phyloP scores from a whole-genome alignment of 2,329 filamentous ascomycete genomes.

The Cucurbitaria berberidis region DNA sequence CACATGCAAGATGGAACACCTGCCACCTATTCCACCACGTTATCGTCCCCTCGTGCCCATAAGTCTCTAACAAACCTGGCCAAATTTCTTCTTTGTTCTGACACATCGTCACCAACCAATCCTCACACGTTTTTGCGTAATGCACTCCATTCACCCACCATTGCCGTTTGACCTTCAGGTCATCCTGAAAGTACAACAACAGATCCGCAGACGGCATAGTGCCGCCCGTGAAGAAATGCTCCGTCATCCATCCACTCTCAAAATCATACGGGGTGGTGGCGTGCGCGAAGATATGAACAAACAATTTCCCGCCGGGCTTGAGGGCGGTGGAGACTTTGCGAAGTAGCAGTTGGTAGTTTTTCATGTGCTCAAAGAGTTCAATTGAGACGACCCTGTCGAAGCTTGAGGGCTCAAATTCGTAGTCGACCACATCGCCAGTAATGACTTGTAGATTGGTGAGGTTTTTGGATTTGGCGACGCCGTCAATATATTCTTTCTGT shows the following conservation, averaged over 20 bases:
- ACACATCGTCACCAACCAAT: slow-evolving; percentile 68
- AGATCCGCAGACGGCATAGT: slow-evolving; percentile 74
- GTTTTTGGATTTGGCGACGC: slow-evolving; percentile 61
- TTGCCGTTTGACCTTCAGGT: slow-evolving; percentile 65
- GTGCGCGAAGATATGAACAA: slow-evolving; percentile 73
- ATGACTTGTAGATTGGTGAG: slow-evolving; percentile 68
- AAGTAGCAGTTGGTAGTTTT: slow-evolving; percentile 73
- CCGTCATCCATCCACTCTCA: slow-evolving; percentile 76
- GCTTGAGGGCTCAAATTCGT: slow-evolving; percentile 64
- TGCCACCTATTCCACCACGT: slow-evolving; percentile 75
- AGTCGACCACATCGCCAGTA: slow-evolving; percentile 70
- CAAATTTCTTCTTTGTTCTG: slow-evolving; percentile 66
- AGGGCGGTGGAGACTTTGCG: slow-evolving; percentile 66
- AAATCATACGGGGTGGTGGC: slow-evolving; percentile 71
- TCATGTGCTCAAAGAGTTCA: slow-evolving; percentile 79
- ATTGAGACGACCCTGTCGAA: slow-evolving; percentile 73
- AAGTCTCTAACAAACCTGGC: slow-evolving; percentile 69
- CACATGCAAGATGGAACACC: slow-evolving; percentile 74
- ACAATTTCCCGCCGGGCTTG: slow-evolving; percentile 69
- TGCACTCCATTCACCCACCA: slow-evolving; percentile 75
- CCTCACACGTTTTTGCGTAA: slow-evolving; percentile 74
- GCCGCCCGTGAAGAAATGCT: slow-evolving; percentile 74
- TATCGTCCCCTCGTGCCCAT: slow-evolving; percentile 64
- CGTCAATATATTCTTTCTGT: slow-evolving; percentile 71
- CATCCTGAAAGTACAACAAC: slow-evolving; percentile 69